Conservation (phyloP, 83 land plant genomes). For the Picea mariana region DNA sequence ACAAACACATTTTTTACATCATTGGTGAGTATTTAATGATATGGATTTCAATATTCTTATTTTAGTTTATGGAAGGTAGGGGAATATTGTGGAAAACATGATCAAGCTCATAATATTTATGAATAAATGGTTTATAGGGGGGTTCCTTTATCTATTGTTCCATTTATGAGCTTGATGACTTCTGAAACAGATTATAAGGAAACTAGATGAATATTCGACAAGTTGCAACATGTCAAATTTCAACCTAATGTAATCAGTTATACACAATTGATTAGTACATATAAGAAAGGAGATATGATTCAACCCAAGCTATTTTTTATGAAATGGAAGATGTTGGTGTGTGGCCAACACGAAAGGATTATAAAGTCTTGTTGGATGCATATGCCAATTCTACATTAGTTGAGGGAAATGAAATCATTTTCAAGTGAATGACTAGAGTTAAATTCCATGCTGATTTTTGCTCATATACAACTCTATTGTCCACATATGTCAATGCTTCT, state of each 20-base stretch:
- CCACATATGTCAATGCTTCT: constrained; percentile 24
- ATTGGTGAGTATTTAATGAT: constrained; percentile 73
- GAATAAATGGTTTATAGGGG: no score
- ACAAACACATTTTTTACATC: constrained; percentile 18
- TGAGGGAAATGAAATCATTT: constrained; percentile 68
- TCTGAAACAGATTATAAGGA: no score
- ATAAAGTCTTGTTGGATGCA: constrained; percentile 90
- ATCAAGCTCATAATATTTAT: no score
- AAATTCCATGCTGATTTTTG: constrained; percentile 73
- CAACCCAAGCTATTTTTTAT: no score
- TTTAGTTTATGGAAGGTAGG: constrained; percentile 69
- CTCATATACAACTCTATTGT: constrained; percentile 65
- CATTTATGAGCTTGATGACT: no score
- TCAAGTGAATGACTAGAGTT: constrained; percentile 84
- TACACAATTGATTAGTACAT: no score
- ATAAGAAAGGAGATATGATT: no score
- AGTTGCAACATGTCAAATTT: no score
- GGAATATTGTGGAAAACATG: constrained; percentile 48
- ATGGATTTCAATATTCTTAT: constrained; percentile 73
- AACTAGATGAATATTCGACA: no score
- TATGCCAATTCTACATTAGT: constrained; percentile 86
- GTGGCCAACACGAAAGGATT: constrained; percentile 61
- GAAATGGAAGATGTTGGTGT: no score
- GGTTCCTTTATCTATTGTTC: no score
- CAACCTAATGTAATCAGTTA: no score